These are phyloP conservation scores for Chrysosporium keratinophilum DNA, from an alignment of 2,329 filamentous ascomycete genomes.

Conservation along the genomic window DNA sequence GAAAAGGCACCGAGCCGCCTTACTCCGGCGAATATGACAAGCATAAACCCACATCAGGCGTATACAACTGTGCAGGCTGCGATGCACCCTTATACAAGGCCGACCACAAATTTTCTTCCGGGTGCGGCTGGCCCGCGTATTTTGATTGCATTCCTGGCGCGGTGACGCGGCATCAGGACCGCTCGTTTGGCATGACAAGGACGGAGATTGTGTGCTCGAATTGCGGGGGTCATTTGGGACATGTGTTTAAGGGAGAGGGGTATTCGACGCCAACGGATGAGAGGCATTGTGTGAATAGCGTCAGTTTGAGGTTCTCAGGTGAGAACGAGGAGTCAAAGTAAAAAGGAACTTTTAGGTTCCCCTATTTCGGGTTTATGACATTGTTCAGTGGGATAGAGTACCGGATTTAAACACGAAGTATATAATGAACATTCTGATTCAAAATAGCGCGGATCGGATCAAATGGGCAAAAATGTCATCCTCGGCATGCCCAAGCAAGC, in stretches of 20 bases:
- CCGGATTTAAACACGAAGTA: neutral
- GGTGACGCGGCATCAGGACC: slow-evolving; percentile 70
- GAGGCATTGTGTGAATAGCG: slow-evolving; percentile 90
- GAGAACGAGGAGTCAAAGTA: slow-evolving; percentile 33
- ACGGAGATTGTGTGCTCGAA: slow-evolving; percentile 93
- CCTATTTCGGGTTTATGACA: neutral
- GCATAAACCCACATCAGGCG: slow-evolving; percentile 63
- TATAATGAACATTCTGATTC: too few relatives aligned
- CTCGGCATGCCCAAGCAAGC: too few relatives aligned
- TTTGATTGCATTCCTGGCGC: slow-evolving; percentile 91
- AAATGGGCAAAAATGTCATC: too few relatives aligned
- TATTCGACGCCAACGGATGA: slow-evolving; percentile 82
- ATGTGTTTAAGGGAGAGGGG: slow-evolving; percentile 86
- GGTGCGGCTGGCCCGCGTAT: slow-evolving; percentile 96
- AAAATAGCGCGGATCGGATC: too few relatives aligned
- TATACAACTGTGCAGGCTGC: slow-evolving; percentile 84
- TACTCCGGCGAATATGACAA: slow-evolving; percentile 78
- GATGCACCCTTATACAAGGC: slow-evolving; percentile 82
- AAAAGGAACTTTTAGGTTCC: neutral
- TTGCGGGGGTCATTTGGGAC: slow-evolving; percentile 83
- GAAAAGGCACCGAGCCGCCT: slow-evolving; percentile 82
- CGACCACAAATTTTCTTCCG: slow-evolving; percentile 87
- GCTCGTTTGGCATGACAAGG: slow-evolving; percentile 65
- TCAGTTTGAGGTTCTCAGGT: slow-evolving; percentile 78
- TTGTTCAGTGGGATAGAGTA: neutral